These are phyloP conservation scores for Metarhizium brunneum DNA, from an alignment of 2,329 filamentous ascomycete species.

Conservation along the genomic window DNA sequence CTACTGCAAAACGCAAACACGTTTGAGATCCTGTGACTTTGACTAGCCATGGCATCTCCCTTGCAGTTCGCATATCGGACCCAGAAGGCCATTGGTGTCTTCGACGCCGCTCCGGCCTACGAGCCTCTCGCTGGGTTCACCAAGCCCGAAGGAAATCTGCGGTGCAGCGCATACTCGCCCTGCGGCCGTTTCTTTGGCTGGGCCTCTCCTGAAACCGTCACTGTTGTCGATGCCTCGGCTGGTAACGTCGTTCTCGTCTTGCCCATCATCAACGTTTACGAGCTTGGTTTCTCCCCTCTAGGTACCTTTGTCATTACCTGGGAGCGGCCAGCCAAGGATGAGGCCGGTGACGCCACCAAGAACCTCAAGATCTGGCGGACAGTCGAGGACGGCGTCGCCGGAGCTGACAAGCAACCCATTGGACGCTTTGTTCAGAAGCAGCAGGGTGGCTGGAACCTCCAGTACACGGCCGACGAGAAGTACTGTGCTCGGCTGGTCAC, in stretches of 20 bases:
- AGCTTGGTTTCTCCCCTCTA: conserved; percentile 85
- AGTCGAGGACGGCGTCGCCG: conserved; percentile 56
- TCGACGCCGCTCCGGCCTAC: conserved; percentile 87
- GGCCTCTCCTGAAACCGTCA: conserved; percentile 81
- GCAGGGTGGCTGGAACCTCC: conserved; percentile 92
- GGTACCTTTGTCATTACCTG: conserved; percentile 94
- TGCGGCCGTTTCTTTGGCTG: conserved; percentile 95
- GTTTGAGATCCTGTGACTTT: conserved; percentile 62
- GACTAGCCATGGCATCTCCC: conserved; percentile 84
- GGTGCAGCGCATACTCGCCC: conserved; percentile 91
- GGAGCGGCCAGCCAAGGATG: conserved; percentile 90
- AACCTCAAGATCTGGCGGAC: conserved; percentile 96
- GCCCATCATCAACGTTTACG: conserved; percentile 76
- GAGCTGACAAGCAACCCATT: conserved; percentile 60
- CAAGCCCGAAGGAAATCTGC: conserved; percentile 86
- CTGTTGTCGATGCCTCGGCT: conserved; percentile 70
- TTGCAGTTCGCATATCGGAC: conserved; percentile 97
- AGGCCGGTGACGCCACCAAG: conserved; percentile 85
- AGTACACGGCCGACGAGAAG: conserved; percentile 89
- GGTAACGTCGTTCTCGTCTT: conserved; percentile 69
- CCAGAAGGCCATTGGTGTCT: conserved; percentile 88
- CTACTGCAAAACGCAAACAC: conserved; percentile 12
- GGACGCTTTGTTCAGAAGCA: conserved; percentile 93
- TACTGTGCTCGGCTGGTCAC: conserved; percentile 90
- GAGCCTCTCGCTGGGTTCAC: conserved; percentile 72